Conservation (phyloP, 1,139 yeast genomes). For the Debaryomycetaceae sp. region DNA sequence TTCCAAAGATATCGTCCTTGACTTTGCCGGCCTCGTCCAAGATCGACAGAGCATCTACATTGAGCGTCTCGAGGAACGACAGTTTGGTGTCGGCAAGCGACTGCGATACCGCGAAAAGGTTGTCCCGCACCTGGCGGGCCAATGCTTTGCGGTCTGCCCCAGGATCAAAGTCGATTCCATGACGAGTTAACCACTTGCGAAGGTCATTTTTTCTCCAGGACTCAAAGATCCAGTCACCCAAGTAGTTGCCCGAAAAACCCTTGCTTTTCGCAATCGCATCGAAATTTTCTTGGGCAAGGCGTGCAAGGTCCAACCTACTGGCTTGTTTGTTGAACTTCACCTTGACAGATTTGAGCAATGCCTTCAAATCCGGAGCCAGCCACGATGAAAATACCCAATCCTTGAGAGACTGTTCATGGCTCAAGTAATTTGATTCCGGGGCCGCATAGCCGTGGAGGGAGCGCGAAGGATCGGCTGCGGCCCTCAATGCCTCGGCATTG, state of each 20-base stretch:
- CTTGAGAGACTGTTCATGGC: constrained; percentile 2
- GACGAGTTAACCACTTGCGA: constrained; percentile 35
- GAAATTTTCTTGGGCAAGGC: constrained; percentile 25
- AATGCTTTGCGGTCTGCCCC: constrained; percentile 30
- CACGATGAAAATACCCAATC: constrained; percentile 43
- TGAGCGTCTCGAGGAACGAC: constrained; percentile 27
- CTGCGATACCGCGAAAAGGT: constrained; percentile 28
- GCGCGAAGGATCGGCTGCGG: constrained; percentile 10
- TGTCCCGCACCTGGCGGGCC: constrained; percentile 28
- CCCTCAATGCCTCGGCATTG: constrained; percentile 8
- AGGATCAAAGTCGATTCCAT: constrained; percentile 30
- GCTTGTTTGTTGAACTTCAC: constrained; percentile 17
- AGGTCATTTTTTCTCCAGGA: constrained; percentile 35
- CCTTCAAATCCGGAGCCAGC: constrained; percentile 24
- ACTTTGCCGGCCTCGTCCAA: constrained; percentile 30
- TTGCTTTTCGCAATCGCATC: constrained; percentile 21
- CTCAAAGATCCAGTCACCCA: constrained; percentile 40
- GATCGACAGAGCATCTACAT: constrained; percentile 17
- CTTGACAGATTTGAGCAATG: constrained; percentile 22
- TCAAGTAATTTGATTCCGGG: constrained; percentile 8
- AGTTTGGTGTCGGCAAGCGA: constrained; percentile 24
- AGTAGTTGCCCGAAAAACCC: constrained; percentile 33
- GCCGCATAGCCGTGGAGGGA: constrained; percentile 7
- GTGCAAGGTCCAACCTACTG: constrained; percentile 23
- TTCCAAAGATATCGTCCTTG: constrained; percentile 34